Evolutionary conservation across 1,284 basidiomycete species (phyloP), one percentile per base, ranked within the genome.

Genomic region (Sanguinoderma infundibulare): DNA sequence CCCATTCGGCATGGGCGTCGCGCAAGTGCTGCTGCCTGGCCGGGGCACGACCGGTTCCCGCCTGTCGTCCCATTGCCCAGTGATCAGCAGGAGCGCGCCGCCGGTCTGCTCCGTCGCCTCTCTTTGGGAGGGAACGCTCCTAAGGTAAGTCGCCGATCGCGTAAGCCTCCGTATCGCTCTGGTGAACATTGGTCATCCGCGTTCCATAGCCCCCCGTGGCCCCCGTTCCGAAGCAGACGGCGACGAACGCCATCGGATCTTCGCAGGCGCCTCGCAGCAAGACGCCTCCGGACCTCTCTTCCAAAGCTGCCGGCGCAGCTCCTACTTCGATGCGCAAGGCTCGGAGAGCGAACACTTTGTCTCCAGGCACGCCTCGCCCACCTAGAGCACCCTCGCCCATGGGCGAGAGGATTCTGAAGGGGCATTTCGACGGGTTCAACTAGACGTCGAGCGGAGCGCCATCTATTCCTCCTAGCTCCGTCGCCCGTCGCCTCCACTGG

Each of bases 361-460:
- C 77, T 44, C 64, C 74, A 22, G 82, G 82, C 6, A 71, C 76
- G 20, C 53, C 72, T 3, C 66, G 81, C 55, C 83, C 81, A 15
- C 87, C 83, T 53, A 79, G 90, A 59, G 89, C 88, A 3, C 90
- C 90, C n/a, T 91, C 89, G 36, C 90, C 91, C 3, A 92, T 92
- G 91, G 91, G 90, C 64, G 90, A 92, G 75, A 82, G 90, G 60
- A 92, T 92, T 61, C 81, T 92, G 64, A 92, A 90, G 78, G 90
- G 90, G 10, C 91, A 92, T 68, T 92, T 92, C 67, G 90, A 92
- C 70, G 87, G 91, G 42, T 92, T 92, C 79, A 90, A 90, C 74
- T 89, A 64, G 50, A 55, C 39, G 28, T 50, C 36, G 28, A 14
- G 24, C 15, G 17, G 22, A 36, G 53, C 39, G 6, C 32, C 52